These are phyloP conservation scores for Vitis rotundifolia DNA, from an alignment of 164 flowering plant genomes.

Conservation along the genomic window DNA sequence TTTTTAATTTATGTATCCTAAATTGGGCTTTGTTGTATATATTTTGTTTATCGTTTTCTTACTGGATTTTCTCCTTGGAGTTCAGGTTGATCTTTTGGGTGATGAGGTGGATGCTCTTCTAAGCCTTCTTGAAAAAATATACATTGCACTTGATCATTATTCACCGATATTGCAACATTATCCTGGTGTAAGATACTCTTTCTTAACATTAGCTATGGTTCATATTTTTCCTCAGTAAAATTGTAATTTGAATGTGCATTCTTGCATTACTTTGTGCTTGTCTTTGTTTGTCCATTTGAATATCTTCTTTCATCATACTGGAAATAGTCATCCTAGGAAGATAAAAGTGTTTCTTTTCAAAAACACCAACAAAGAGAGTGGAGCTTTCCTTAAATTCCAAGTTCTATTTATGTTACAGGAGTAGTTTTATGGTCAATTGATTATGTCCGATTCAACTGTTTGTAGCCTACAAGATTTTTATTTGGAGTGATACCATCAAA, in stretches of 20 bases:
- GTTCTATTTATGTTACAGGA: too few relatives aligned
- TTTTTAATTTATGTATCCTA: not conserved
- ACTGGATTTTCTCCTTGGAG: slow-evolving; percentile 9
- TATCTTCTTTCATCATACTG: not conserved
- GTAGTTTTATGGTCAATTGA: too few relatives aligned
- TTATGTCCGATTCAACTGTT: too few relatives aligned
- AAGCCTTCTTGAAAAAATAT: slow-evolving; percentile 81
- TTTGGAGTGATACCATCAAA: too few relatives aligned
- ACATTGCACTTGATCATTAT: slow-evolving; percentile 91
- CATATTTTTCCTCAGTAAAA: not conserved
- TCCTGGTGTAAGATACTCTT: slow-evolving; percentile 75
- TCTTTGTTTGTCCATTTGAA: not conserved
- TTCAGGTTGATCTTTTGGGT: slow-evolving; percentile 89
- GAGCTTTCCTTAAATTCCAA: too few relatives aligned
- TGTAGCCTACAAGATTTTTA: too few relatives aligned
- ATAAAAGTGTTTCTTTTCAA: not conserved
- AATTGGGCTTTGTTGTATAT: not conserved
- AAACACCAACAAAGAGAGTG: too few relatives aligned
- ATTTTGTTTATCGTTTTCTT: not conserved
- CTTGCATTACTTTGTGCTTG: not conserved
- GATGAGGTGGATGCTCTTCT: slow-evolving; percentile 83
- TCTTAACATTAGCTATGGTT: not conserved
- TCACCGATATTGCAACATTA: slow-evolving; percentile 84
- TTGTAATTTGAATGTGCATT: not conserved
- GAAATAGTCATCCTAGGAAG: not conserved